These are phyloP conservation scores for Diaporthe vaccinii DNA, from an alignment of 2,329 filamentous ascomycete species.

Conservation along the genomic window DNA sequence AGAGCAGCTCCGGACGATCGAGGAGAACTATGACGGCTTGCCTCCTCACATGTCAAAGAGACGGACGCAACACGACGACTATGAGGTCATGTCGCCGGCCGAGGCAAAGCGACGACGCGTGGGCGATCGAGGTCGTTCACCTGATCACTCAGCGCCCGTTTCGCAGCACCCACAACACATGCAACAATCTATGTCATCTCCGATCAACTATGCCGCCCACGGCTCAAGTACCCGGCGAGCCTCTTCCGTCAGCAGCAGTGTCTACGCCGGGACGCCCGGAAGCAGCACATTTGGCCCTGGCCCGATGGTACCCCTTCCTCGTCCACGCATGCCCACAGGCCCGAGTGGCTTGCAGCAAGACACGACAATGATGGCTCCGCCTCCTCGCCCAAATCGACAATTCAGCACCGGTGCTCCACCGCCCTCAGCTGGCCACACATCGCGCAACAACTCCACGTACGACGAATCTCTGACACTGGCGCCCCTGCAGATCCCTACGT, in stretches of 20 bases:
- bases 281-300: conserved; percentile 27
- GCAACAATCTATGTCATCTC: conserved; percentile 34
- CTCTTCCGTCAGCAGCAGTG: conserved; percentile 37
- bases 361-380: conserved; percentile 65
- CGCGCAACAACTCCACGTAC: conserved; percentile 58
- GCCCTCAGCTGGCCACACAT: conserved; percentile 46
- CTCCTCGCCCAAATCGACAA: conserved; percentile 56
- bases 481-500: conserved; percentile 62
- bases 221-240: conserved; percentile 32
- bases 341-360: conserved; percentile 35
- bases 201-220: conserved; percentile 30
- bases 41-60: conserved; percentile 32
- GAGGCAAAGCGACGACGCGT: conserved; percentile 52
- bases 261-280: conserved; percentile 25
- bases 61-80: conserved; percentile 36
- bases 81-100: conserved; percentile 52
- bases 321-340: conserved; percentile 33
- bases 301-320: conserved; percentile 35
- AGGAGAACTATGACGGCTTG: conserved; percentile 37
- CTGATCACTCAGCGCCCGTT: conserved; percentile 12
- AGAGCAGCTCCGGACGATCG: conserved; percentile 36
- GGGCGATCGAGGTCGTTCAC: conserved; percentile 48
- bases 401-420: conserved; percentile 50
- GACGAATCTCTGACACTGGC: conserved; percentile 68
- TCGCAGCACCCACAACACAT: conserved; percentile 33